A percentile compares a stretch with the other conserved stretches of the same genome.
phyloP scores from a whole-genome alignment of 495 filamentous ascomycete genomes.

The Aspergillus egyptiacus region DNA sequence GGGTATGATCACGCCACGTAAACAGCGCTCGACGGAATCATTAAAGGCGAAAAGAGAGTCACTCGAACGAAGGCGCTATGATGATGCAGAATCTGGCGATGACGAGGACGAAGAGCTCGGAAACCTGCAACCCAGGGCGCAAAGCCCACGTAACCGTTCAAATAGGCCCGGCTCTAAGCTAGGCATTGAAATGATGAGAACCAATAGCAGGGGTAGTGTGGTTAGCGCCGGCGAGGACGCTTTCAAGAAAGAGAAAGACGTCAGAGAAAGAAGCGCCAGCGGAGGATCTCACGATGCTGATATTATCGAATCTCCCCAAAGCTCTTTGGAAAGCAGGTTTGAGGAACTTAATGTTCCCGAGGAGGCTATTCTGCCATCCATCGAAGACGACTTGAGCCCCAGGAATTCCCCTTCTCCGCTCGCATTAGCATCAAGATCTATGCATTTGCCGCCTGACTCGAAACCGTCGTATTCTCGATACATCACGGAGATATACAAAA shows the following conservation, averaged over 20 bases:
- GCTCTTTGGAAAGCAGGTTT: conserved; percentile 30
- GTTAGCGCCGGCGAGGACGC: conserved; percentile 48
- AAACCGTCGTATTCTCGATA: conserved; percentile 15
- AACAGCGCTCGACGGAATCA: conserved; percentile 70
- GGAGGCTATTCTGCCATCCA: conserved; percentile 26
- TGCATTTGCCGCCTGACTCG: neutral
- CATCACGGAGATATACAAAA: conserved; percentile 24
- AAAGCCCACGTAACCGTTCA: conserved; percentile 48
- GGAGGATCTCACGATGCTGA: conserved; percentile 22
- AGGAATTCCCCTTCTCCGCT: conserved; percentile 17
- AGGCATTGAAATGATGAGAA: conserved; percentile 92
- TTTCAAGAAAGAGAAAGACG: conserved; percentile 35
- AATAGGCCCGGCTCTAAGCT: conserved; percentile 69
- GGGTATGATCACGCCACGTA: conserved; percentile 46
- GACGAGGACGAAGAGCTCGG: conserved; percentile 91
- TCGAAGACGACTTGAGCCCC: conserved; percentile 27
- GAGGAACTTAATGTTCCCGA: conserved; percentile 38
- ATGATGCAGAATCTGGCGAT: conserved; percentile 80
- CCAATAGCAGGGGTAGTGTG: conserved; percentile 83
- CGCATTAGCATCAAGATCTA: conserved; percentile 6
- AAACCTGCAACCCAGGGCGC: conserved; percentile 48
- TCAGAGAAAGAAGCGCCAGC: conserved; percentile 22
- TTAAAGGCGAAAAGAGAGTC: conserved; percentile 71
- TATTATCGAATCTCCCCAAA: conserved; percentile 22
- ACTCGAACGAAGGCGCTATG: conserved; percentile 65